A percentile compares a stretch with the other conserved stretches of the same genome.
Evolutionary conservation across 208 protist species (phyloP).

Genomic region (Wallacemonas collosoma): DNA sequence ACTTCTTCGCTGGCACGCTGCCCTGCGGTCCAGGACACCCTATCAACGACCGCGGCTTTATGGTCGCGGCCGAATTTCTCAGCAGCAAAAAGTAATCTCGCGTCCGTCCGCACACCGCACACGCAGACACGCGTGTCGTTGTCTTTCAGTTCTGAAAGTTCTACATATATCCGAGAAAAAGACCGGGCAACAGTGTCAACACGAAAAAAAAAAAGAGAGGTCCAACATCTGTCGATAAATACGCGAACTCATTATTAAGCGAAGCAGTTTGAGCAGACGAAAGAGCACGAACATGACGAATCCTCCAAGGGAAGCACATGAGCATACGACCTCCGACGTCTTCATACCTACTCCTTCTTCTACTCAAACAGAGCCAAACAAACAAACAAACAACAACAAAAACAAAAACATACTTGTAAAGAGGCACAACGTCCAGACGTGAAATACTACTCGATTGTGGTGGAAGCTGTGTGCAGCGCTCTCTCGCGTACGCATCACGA

Average conservation of each 20-base stretch:
- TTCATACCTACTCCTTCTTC: not conserved
- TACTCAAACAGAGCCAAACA: not conserved
- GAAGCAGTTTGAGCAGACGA: not conserved
- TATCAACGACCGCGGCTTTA: constrained; percentile 83
- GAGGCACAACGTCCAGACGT: too few species aligned
- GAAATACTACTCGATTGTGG: too few species aligned
- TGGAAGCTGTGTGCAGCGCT: too few species aligned
- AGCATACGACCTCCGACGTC: too few species aligned
- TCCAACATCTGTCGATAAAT: not conserved
- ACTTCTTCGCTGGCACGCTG: constrained; percentile 83
- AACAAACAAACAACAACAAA: not conserved
- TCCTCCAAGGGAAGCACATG: too few species aligned
- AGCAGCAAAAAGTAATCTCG: constrained; percentile 25
- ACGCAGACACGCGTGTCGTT: not conserved
- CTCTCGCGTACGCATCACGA: too few species aligned
- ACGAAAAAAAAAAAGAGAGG: not conserved
- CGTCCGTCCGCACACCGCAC: not conserved
- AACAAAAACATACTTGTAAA: not conserved
- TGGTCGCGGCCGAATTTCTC: constrained; percentile 79
- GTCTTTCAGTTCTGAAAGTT: too few species aligned
- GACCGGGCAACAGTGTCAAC: not conserved
- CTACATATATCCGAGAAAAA: not conserved
- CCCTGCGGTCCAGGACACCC: constrained; percentile 72
- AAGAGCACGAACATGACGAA: constrained; percentile 4
- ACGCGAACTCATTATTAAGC: too few species aligned